Evolutionary conservation across 1,284 basidiomycete species (phyloP).

Genomic region (Neonothopanus nambi): DNA sequence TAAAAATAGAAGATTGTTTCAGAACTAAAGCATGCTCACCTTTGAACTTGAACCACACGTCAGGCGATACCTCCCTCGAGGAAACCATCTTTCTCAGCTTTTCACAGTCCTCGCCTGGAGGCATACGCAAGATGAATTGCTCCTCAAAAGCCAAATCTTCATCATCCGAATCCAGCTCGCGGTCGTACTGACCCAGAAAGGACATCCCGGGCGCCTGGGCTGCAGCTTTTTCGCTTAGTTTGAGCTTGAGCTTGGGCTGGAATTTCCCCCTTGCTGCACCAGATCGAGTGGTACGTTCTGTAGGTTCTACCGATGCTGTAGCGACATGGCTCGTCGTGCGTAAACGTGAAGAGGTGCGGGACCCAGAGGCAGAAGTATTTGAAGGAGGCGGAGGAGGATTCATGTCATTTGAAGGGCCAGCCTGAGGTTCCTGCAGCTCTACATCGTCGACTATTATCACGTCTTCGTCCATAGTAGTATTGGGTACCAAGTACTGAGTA

Average conservation of each 20-base stretch:
- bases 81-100: constrained; percentile 81
- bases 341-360: constrained; percentile 37
- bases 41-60: constrained; percentile 99
- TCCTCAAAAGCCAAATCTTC: constrained; percentile 97
- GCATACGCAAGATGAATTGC: constrained; percentile 93
- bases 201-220: constrained; percentile 77
- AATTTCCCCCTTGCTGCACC: constrained; percentile 43
- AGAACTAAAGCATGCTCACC: constrained; percentile 46
- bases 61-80: constrained; percentile 75
- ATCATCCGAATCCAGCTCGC: constrained; percentile 93
- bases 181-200: constrained; percentile 86
- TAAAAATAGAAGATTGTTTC: constrained; percentile 5
- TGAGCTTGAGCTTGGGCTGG: constrained; percentile 80
- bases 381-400: neutral
- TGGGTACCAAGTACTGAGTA: neutral
- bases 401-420: neutral
- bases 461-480: constrained; percentile 15
- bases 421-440: constrained; percentile 5
- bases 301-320: constrained; percentile 28
- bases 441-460: constrained; percentile 14
- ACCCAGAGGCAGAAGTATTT: constrained; percentile 5
- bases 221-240: constrained; percentile 77
- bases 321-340: constrained; percentile 29
- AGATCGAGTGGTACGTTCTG: constrained; percentile 51
- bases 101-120: constrained; percentile 80